These are phyloP conservation scores for Marasmius tenuissimus DNA, from an alignment of 1,284 basidiomycete genomes.

Conservation along the genomic window DNA sequence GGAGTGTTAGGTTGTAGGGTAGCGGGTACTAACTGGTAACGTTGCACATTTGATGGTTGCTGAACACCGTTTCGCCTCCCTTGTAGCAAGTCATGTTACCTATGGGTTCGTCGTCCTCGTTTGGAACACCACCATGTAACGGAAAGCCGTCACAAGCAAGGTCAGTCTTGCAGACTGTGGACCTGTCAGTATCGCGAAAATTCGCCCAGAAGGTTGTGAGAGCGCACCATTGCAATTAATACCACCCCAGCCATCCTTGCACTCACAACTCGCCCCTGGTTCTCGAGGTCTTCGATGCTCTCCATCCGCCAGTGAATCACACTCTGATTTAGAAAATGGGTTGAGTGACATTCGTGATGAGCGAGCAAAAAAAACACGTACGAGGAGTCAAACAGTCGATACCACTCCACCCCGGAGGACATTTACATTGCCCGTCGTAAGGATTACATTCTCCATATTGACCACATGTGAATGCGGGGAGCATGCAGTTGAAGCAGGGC, in stretches of 20 bases:
- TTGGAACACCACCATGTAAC: conserved; percentile 49
- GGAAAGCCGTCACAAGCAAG: conserved; percentile 78
- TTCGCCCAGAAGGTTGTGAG: background rate
- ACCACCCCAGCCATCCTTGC: conserved; percentile 92
- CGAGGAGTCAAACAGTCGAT: conserved; percentile 86
- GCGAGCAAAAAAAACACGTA: conserved; percentile 36
- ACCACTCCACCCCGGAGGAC: conserved; percentile 88
- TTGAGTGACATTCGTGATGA: background rate
- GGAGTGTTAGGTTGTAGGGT: background rate
- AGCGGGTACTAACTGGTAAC: conserved; percentile 78
- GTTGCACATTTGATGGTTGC: conserved; percentile 96
- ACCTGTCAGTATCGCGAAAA: background rate
- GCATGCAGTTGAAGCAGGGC: conserved; percentile 84
- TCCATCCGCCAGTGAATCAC: conserved; percentile 90
- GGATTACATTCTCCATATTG: conserved; percentile 85
- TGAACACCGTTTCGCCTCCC: conserved; percentile 87
- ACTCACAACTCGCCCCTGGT: conserved; percentile 78
- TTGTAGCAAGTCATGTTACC: conserved; percentile 92
- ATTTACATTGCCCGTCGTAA: conserved; percentile 89
- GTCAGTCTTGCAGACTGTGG: conserved; percentile 81
- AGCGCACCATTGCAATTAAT: conserved; percentile 92
- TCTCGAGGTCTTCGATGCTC: conserved; percentile 81
- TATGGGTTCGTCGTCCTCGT: conserved; percentile 43
- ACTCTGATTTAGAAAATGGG: conserved; percentile 49
- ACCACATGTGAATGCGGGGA: conserved; percentile 82